Conservation (phyloP, 306 rosid species). For the Acacia melanoxylon region DNA sequence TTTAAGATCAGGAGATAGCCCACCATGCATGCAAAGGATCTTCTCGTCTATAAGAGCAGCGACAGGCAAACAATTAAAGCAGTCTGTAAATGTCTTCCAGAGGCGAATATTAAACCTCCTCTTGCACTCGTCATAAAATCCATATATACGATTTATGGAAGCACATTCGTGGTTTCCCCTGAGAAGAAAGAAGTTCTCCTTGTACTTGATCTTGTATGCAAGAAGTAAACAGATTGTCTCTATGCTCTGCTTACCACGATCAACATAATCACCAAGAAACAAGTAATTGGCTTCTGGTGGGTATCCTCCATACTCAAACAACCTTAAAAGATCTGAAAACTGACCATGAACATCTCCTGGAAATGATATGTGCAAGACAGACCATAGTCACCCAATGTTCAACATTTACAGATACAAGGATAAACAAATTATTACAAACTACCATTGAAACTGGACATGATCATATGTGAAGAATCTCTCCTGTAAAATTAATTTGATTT, state of each 20-base stretch:
- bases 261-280: conserved; percentile 68
- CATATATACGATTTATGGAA: conserved; percentile 66
- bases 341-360: conserved; percentile 74
- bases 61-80: conserved; percentile 62
- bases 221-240: conserved; percentile 72
- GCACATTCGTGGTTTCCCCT: conserved; percentile 75
- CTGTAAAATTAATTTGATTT: not conserved
- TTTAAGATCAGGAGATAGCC: conserved; percentile 60
- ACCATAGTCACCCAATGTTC: not conserved
- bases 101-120: conserved; percentile 61
- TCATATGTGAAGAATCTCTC: not conserved
- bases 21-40: conserved; percentile 74
- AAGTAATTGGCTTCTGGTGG: conserved; percentile 68
- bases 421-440: not conserved
- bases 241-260: conserved; percentile 71
- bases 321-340: conserved; percentile 57
- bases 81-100: conserved; percentile 64
- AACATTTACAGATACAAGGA: not conserved
- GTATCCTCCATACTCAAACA: conserved; percentile 68
- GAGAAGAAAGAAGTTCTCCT: conserved; percentile 67
- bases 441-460: not conserved
- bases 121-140: conserved; percentile 70
- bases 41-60: conserved; percentile 68
- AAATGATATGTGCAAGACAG: conserved; percentile 4
- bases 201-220: conserved; percentile 65